A percentile compares a stretch with the other conserved stretches of the same genome.
Conservation (phyloP, 164 flowering plant genomes). For the Aristolochia californica region DNA sequence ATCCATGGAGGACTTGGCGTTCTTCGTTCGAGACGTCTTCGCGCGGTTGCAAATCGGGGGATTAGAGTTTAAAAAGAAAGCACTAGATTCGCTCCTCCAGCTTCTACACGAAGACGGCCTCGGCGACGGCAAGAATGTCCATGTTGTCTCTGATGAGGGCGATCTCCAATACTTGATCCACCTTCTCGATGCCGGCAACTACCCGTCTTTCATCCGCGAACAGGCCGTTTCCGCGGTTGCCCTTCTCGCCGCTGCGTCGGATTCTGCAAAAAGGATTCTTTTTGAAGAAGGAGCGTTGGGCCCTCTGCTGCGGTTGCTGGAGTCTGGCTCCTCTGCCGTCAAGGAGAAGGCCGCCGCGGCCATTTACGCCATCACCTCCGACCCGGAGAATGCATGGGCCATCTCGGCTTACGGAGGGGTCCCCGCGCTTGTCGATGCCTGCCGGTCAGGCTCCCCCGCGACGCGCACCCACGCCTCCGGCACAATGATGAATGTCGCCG, state of each 20-base stretch:
- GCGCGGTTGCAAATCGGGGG: constrained; percentile 76
- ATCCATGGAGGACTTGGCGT: constrained; percentile 36
- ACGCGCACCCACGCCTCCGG: constrained; percentile 42
- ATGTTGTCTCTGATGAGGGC: constrained; percentile 47
- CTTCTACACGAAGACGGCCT: constrained; percentile 20
- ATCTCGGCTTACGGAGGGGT: constrained; percentile 74
- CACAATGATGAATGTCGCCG: constrained; percentile 41
- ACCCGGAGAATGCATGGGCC: constrained; percentile 74
- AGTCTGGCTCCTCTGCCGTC: constrained; percentile 31
- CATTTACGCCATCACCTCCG: constrained; percentile 53
- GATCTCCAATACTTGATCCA: constrained; percentile 42
- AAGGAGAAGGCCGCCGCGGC: constrained; percentile 64
- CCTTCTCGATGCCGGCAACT: constrained; percentile 39
- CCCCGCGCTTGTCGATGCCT: constrained; percentile 42
- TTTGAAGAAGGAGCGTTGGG: constrained; percentile 78
- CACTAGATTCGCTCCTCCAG: constrained; percentile 51
- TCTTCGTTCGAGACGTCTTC: constrained; percentile 57
- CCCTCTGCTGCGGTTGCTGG: constrained; percentile 58
- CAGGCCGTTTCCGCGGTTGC: constrained; percentile 43
- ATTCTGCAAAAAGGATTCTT: constrained; percentile 29
- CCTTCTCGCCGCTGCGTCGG: constrained; percentile 34
- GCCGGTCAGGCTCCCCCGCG: constrained; percentile 45
- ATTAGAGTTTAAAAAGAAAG: constrained; percentile 60
- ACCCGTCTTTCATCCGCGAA: constrained; percentile 30
- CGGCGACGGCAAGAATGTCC: constrained; percentile 30